Evolutionary conservation across 2,329 filamentous ascomycete genomes (phyloP), one percentile per base, ranked within the genome.

Genomic region (Ascochyta lentis): DNA sequence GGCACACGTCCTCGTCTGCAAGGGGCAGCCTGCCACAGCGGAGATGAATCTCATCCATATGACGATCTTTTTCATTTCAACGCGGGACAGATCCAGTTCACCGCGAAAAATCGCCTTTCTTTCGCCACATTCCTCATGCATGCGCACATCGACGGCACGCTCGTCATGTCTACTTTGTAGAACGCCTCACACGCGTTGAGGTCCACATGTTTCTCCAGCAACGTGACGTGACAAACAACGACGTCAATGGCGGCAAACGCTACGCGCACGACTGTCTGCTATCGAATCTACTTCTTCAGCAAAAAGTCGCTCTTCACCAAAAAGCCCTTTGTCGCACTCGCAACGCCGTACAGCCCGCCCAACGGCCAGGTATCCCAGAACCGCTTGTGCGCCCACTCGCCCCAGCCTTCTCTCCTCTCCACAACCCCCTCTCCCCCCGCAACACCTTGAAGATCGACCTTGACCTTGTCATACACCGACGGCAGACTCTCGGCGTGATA

Each of bases 401-500:
- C 45, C 74, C 73, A 76, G 9, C 58, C 59, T 39, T 68, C 61
- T 26, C 31, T 13, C 45, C 49, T 54, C 35, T 49, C 41, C 34
- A 33, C 31, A 8, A 39, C 38, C 31, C 42, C 24, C 8, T 19
- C 47, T n/a, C 52, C 60, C 8, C 65, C 64, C 9, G 58, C 67
- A 24, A 73, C 66, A 59, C 75, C 76, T 46, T 72, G 70, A 44
- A 78, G 71, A 56, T 80, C 78, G 3, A 77, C 75, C 50, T 79
- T 78, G 37, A 83, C 77, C 77, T 92, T 92, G 67, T 91, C 86
- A 71, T 86, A 90, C 6, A 92, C 87, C 50, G 78, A 86, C 22
- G 89, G 89, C 66, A 92, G 75, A 15, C 80, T 80, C 2, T 79
- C 78, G 12, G 88, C 89, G 44, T 81, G 74, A 74, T 90, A 92